A percentile compares a stretch with the other conserved stretches of the same genome.
Evolutionary conservation across 2,329 filamentous ascomycete species (phyloP).

Genomic region (Epichloe sp.): DNA sequence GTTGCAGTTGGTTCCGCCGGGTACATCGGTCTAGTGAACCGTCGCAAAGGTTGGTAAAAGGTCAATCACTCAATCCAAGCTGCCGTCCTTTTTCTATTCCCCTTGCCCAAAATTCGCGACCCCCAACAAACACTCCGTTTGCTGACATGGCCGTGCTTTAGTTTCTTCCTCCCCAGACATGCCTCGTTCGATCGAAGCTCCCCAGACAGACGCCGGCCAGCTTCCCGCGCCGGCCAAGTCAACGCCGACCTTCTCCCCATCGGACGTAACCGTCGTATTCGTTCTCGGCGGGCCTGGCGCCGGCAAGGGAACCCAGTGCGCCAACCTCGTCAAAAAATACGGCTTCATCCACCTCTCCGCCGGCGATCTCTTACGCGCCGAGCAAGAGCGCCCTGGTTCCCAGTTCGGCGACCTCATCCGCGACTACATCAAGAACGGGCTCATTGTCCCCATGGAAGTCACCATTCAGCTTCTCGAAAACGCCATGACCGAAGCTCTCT

Average conservation of each 20-base stretch:
- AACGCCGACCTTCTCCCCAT: conserved; percentile 57
- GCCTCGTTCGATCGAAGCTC: conserved; percentile 21
- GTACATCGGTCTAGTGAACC: conserved; percentile 37
- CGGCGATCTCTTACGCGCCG: conserved; percentile 83
- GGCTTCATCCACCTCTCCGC: conserved; percentile 88
- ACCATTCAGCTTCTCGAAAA: conserved; percentile 90
- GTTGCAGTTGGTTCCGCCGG: conserved; percentile 34
- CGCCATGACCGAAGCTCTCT: conserved; percentile 65
- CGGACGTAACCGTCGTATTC: conserved; percentile 83
- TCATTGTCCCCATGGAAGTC: conserved; percentile 98
- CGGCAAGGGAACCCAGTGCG: conserved; percentile 94
- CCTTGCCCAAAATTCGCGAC: background rate
- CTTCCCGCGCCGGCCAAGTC: conserved; percentile 39
- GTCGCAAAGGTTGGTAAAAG: conserved; percentile 30
- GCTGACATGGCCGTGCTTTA: background rate
- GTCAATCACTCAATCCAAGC: background rate
- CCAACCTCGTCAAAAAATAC: conserved; percentile 73
- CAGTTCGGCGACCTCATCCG: conserved; percentile 90
- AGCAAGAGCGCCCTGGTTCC: conserved; percentile 75
- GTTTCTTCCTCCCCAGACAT: conserved; percentile 18
- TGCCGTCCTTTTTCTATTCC: background rate
- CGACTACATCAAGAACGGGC: conserved; percentile 83
- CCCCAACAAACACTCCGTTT: background rate
- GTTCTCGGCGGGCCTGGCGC: conserved; percentile 91
- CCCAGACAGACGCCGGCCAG: conserved; percentile 27